Base-by-base conservation (phyloP, 306 rosid species). In the Cucumis cinereus region DNA sequence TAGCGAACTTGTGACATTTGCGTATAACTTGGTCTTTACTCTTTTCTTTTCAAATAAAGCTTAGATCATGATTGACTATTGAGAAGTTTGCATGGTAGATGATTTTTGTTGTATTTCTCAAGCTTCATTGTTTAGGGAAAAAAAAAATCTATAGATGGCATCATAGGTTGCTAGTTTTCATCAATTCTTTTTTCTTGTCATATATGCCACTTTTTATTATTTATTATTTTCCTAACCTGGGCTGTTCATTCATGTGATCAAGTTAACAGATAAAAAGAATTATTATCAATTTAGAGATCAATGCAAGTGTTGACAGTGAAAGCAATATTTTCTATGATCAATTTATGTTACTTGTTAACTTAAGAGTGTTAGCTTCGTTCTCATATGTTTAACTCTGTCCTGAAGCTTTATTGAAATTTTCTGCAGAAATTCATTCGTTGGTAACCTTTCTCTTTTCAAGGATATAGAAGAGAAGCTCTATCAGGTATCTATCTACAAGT, bases 341-440 rank as follows among this genome's bases (percentile, higher is more conserved):
- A 23, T 67, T 67, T 40, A 64, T 3, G 12, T 53, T 50, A 73
- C 20, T 36, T 75, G 23, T 57, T 58, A 33, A 56, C 41, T 57
- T 57, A 33, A 75, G 6, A 54, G 57, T 57, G 23, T 41, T 40
- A 33, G 57, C 56, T 75, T 50, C 45, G 9, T 69, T 80, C 77
- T 23, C 5, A 62, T n/a, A 8, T 63, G 54, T 85, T 75, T 68
- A 15, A 55, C 56, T 20, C 55, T 33, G 47, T 58, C 38, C 79
- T 83, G 57, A 75, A 50, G 23, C 36, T 58, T 71, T 53, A 67
- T 77, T 36, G 26, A 64, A 14, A 19, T 2, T 86, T 84, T 79
- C 60, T 89, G 93, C 98, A 95, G 99, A 79, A 86, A 82, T 80
- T 92, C 99, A 38, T 95, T 83, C 81, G 93, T 95, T 75, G 99